These are phyloP conservation scores for Pyronema omphalodes DNA, from an alignment of 495 filamentous ascomycete genomes.

Conservation along the genomic window DNA sequence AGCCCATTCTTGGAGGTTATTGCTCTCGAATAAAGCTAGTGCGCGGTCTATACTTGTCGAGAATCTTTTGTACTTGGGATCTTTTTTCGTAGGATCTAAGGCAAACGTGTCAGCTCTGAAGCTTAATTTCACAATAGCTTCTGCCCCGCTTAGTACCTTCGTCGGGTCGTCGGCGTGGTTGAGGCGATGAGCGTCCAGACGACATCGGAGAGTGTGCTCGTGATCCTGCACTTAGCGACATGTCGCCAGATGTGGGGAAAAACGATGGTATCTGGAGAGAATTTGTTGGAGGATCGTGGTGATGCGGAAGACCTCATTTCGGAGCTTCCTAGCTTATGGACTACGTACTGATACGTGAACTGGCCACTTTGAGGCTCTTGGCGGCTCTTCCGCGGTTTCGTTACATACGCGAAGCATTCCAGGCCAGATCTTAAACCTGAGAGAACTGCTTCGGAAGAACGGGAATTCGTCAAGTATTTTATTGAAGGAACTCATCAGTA, in stretches of 20 bases:
- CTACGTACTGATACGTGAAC: not conserved
- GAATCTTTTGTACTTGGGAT: slow-evolving; percentile 85
- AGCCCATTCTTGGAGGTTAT: slow-evolving; percentile 86
- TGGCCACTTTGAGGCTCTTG: not conserved
- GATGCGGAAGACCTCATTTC: not conserved
- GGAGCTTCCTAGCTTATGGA: too few species aligned
- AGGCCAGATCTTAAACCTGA: too few species aligned
- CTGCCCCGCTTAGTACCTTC: slow-evolving; percentile 27
- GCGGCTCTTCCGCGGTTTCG: too few species aligned
- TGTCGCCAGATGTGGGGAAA: slow-evolving; percentile 14
- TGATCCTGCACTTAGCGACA: slow-evolving; percentile 52
- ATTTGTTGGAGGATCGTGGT: not conserved
- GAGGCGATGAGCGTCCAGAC: slow-evolving; percentile 56
- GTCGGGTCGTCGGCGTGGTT: slow-evolving; percentile 34
- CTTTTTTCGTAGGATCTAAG: slow-evolving; percentile 52
- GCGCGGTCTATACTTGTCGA: slow-evolving; percentile 73
- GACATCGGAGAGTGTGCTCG: slow-evolving; percentile 57
- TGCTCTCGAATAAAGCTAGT: slow-evolving; percentile 72
- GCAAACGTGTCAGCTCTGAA: not conserved
- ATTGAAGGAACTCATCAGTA: too few species aligned
- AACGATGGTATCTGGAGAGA: not conserved
- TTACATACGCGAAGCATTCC: too few species aligned
- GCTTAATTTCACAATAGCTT: not conserved
- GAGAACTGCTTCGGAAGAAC: too few species aligned
- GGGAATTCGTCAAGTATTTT: too few species aligned